phyloP scores from a whole-genome alignment of 352 stramenopile genomes.

The Paralagenidium karlingii region DNA sequence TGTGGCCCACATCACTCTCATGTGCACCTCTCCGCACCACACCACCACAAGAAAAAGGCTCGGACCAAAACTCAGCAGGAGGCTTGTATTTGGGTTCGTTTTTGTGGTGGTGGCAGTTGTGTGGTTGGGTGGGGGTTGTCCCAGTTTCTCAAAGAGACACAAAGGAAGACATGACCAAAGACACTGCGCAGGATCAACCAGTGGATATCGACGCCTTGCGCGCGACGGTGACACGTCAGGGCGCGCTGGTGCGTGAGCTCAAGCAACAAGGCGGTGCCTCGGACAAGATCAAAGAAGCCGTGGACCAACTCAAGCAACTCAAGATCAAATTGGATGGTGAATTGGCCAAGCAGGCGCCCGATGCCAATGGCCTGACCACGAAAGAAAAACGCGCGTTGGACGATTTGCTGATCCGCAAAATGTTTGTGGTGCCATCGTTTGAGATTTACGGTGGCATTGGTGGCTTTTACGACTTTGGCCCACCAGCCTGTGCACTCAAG shows the following conservation, averaged over 20 bases:
- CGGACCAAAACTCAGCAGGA: too few relatives aligned
- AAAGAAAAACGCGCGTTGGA: conserved; percentile 90
- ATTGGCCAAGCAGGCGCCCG: conserved; percentile 55
- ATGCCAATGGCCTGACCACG: conserved; percentile 50
- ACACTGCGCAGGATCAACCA: too few relatives aligned
- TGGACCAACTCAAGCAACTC: conserved; percentile 89
- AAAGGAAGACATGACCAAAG: background rate
- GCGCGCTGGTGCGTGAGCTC: conserved; percentile 89
- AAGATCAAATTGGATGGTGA: conserved; percentile 84
- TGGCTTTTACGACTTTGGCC: conserved; percentile 98
- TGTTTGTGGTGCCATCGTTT: conserved; percentile 99
- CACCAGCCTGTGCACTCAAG: conserved; percentile 92
- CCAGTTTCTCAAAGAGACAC: too few relatives aligned
- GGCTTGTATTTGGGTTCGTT: too few relatives aligned
- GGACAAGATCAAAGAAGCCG: conserved; percentile 81
- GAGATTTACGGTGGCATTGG: conserved; percentile 99
- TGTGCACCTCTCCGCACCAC: too few relatives aligned
- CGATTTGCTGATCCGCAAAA: conserved; percentile 96
- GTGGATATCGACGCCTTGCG: conserved; percentile 90
- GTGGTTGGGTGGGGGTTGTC: too few relatives aligned
- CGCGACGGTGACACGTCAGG: conserved; percentile 92
- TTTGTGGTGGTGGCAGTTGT: too few relatives aligned
- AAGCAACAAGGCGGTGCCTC: conserved; percentile 92
- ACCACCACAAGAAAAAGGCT: too few relatives aligned
- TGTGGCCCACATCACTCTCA: too few relatives aligned